A percentile compares a stretch with the other conserved stretches of the same genome.
Evolutionary conservation across 345 rosid species (phyloP).

Genomic region (Rhodamnia argentea): DNA sequence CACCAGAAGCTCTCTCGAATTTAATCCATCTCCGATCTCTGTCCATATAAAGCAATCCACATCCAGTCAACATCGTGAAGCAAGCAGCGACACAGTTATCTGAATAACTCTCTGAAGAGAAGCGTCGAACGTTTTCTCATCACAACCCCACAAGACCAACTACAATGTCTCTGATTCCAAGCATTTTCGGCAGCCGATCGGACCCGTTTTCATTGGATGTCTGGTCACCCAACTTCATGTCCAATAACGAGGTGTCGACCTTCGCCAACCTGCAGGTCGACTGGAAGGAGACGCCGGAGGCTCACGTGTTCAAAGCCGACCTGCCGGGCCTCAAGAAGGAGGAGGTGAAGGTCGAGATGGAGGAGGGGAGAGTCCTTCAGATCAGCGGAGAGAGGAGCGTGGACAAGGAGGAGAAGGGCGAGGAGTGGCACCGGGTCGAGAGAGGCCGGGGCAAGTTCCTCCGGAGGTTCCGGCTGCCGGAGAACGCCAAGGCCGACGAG

Average conservation of each 20-base stretch:
- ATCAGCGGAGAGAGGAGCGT: not conserved
- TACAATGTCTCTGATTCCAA: not conserved
- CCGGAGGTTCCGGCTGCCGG: not conserved
- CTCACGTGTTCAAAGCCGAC: not conserved
- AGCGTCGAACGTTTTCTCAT: not conserved
- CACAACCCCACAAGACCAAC: not conserved
- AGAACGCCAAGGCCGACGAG: not conserved
- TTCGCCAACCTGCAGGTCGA: not conserved
- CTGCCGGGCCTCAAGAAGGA: not conserved
- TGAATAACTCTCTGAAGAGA: not conserved
- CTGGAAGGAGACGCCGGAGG: not conserved
- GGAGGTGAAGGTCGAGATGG: not conserved
- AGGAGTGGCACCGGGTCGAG: not conserved
- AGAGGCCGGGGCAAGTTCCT: not conserved
- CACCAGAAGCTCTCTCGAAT: not conserved
- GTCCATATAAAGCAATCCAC: not conserved
- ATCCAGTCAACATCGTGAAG: not conserved
- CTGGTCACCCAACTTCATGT: not conserved
- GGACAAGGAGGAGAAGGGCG: not conserved
- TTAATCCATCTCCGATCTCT: not conserved
- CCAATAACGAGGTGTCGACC: not conserved
- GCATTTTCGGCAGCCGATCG: not conserved
- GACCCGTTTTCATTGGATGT: not conserved
- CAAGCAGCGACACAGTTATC: not conserved
- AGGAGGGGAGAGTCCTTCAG: not conserved